Base-by-base conservation (phyloP, 1,284 basidiomycete genomes). In the Ceraceosorus bombacis region DNA sequence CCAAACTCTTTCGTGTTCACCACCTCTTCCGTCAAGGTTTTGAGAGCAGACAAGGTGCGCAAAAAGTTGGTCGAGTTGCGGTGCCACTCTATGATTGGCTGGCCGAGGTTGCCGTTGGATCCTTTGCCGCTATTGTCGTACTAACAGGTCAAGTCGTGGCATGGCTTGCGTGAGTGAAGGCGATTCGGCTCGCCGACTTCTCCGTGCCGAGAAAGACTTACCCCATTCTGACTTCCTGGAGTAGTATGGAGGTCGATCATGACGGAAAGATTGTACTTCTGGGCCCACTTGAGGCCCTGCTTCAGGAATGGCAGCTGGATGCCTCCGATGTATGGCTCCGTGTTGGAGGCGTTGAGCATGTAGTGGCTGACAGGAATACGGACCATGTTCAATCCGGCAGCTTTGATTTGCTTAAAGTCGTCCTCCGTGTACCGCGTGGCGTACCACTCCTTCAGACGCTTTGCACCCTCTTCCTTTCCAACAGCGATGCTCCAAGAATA, bases 331-430 rank as follows among this genome's bases (percentile, higher is more conserved):
- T 54, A 62, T 27, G 46, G 40, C 53, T 62, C 60, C 8, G 54
- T 12, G 13, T 48, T 17, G 37, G 49, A 9, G 4, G 49, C 49
- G 43, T 15, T 15, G 13, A 59, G 54, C 12, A 46, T 55, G 51
- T 51, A 59, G 48, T 57, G 56, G 39, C 15, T 27, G 36, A 57
- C 36, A 13, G 56, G 56, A 13, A 57, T 53, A n/a, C 56, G 49
- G 43, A 80, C 68, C 58, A 79, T 75, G 75, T 80, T 72, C 66
- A 80, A 60, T 55, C 76, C 66, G 69, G 72, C 54, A 61, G 63
- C 41, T 61, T 70, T 55, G 63, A 79, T 71, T 48, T 73, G 67
- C 55, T 69, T 67, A 65, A 81, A 80, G 60, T 81, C 80, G 39
- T 74, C 70, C 53, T 80, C 78, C 15, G 65, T 70, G 51, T 78